Conservation (phyloP, 2,329 filamentous ascomycete genomes). For the Colletotrichum sojae region DNA sequence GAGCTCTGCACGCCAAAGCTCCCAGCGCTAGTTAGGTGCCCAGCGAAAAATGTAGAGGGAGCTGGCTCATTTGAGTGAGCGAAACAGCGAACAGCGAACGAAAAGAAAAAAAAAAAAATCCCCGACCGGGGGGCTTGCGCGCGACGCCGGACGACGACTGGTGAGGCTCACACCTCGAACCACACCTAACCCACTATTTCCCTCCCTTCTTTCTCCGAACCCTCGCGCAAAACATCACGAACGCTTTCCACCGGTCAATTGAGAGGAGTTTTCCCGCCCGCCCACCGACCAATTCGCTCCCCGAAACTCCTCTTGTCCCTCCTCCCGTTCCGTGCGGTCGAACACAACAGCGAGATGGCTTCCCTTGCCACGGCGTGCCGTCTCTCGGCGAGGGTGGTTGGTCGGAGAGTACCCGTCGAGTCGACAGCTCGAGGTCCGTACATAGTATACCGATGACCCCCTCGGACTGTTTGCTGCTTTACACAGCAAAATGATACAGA, state of each 20-base stretch:
- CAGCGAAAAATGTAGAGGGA: slow-evolving; percentile 16
- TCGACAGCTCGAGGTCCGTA: slow-evolving; percentile 70
- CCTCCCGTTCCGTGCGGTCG: slow-evolving; percentile 6
- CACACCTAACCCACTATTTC: slow-evolving; percentile 34
- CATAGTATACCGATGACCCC: background rate
- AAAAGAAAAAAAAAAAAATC: slow-evolving; percentile 22
- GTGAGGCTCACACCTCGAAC: slow-evolving; percentile 16
- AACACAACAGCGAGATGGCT: slow-evolving; percentile 67
- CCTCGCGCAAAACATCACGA: slow-evolving; percentile 9
- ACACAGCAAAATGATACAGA: slow-evolving; percentile 2
- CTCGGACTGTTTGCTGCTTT: background rate
- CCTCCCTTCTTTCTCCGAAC: slow-evolving; percentile 36
- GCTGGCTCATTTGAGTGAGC: slow-evolving; percentile 1
- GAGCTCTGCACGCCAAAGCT: slow-evolving; percentile 36
- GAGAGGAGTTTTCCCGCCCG: background rate
- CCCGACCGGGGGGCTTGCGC: slow-evolving; percentile 15
- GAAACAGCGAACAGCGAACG: background rate
- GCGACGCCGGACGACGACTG: background rate
- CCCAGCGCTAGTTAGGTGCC: background rate
- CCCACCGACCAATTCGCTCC: slow-evolving; percentile 6
- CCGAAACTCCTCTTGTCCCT: background rate
- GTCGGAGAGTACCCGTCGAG: slow-evolving; percentile 67
- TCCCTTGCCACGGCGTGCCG: slow-evolving; percentile 76
- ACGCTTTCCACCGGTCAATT: slow-evolving; percentile 1
- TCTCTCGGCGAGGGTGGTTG: slow-evolving; percentile 72